Evolutionary conservation across 2,329 filamentous ascomycete genomes (phyloP), one percentile per base, ranked within the genome.

Genomic region (Rutstroemia sp.): DNA sequence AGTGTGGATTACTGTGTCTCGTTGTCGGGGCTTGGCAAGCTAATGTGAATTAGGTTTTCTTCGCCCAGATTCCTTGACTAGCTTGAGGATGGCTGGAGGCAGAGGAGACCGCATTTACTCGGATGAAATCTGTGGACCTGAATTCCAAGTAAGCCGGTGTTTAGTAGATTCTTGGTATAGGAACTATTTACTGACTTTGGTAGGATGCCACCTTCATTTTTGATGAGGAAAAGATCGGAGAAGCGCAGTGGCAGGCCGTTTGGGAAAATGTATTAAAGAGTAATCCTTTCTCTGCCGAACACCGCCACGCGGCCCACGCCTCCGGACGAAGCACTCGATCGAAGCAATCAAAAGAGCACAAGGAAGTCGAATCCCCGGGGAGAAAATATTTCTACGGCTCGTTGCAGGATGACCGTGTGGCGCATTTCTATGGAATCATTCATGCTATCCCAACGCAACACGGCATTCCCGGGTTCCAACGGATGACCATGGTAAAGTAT

Each of bases 401-500:
- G 34, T 72, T 71, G 27, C 71, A 75, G 57, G 67, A 70, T 16
- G 72, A 58, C 55, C 12, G 30, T 1, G 16, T n/a, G 37, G 65
- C 62, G 5, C 62, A 68, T 41, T 62, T 69, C 30, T 68, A 63
- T 54, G 79, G 79, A 46, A 78, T 75, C 70, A 66, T 82, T 19
- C 78, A 79, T 60, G 67, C 73, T 0, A 66, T 82, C 1, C 75
- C 75, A 0, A 62, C 69, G 2, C 79, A 82, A 60, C 59, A 71
- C 16, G 72, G 71, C 1, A 75, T 82, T 12, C 72, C 74, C 0
- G 79, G 79, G 19, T 82, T 76, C 71, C 76, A 79, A 67, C 73
- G 78, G 34, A 69, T 82, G 55, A 77, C 74, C 0, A 76, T 82
- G 69, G 77, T 81, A 72, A 79, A 79, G 65, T 77, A 78, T 52